Percentiles rank a stretch among this genome's conserved stretches.
Evolutionary conservation across 2,329 filamentous ascomycete genomes (phyloP).

Genomic region (Cordyceps cateniannulata): DNA sequence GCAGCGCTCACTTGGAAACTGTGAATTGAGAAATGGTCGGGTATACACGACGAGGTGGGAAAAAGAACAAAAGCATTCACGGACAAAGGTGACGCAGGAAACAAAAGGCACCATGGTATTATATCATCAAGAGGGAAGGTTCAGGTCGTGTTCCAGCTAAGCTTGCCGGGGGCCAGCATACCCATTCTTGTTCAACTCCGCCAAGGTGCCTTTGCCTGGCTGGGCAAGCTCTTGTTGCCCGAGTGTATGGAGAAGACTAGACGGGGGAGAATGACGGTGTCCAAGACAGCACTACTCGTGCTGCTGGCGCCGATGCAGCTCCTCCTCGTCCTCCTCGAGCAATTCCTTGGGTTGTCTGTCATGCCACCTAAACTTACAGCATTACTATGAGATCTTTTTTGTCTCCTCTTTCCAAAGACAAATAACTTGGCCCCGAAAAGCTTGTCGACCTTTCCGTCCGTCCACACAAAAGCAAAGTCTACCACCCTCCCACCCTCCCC

Average conservation of each 20-base stretch:
- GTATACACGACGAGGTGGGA: neutral
- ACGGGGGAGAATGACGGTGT: slow-evolving; percentile 9
- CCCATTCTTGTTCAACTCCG: slow-evolving; percentile 12
- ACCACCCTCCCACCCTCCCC: slow-evolving; percentile 15
- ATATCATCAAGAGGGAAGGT: slow-evolving; percentile 12
- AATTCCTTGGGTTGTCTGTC: neutral
- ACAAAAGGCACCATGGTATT: slow-evolving; percentile 13
- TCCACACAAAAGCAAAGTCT: slow-evolving; percentile 1
- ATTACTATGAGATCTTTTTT: slow-evolving; percentile 4
- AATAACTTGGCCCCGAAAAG: neutral
- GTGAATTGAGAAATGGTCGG: slow-evolving; percentile 1
- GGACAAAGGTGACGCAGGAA: slow-evolving; percentile 11
- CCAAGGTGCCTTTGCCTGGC: slow-evolving; percentile 12
- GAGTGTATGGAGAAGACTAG: slow-evolving; percentile 10
- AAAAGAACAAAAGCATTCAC: slow-evolving; percentile 15
- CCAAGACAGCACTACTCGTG: slow-evolving; percentile 12
- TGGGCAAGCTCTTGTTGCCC: slow-evolving; percentile 9
- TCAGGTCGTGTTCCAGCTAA: slow-evolving; percentile 10
- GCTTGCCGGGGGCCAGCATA: slow-evolving; percentile 10
- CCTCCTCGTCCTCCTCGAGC: neutral
- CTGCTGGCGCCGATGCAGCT: neutral
- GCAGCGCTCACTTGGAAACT: slow-evolving; percentile 7
- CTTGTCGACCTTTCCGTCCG: neutral
- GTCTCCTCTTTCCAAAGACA: too few relatives aligned
- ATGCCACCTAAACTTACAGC: neutral